Base-by-base conservation (phyloP, 2,329 filamentous ascomycete species). In the Fusarium drepaniforme region DNA sequence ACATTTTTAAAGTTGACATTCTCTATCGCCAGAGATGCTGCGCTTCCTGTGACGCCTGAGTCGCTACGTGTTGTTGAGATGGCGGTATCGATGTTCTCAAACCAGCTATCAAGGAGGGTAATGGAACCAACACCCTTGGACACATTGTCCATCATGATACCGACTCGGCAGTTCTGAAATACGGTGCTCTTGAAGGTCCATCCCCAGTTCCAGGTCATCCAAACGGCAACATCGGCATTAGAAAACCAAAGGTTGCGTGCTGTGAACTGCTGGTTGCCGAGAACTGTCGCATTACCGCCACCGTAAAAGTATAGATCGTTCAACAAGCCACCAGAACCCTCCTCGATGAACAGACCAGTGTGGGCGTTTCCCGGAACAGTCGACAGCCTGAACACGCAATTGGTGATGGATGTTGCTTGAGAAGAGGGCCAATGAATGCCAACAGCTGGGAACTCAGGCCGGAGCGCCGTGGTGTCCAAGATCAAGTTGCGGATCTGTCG, bases 201-300 rank as follows among this genome's bases (percentile, higher is more conserved):
- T 2, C 90, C 89, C 93, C 93, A 95, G 81, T 93, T 90, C 93
- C 93, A 95, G 72, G 92, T 89, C 85, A 94, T 91, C 80, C 88
- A 89, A 68, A 94, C 90, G 57, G 91, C 93, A 13, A 91, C 93
- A 76, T 91, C 85, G 75, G 90, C 89, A 70, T 88, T 86, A 76
- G 89, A 89, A 83, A 94, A 93, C 25, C 88, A 91, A 75, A 93
- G 79, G 78, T 94, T 93, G 30, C 91, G 88, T 60, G 91, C 90
- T 16, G 92, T 93, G 80, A 93, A 94, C 79, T 94, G 93, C 82
- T 94, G 92, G 78, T 92, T 93, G 21, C 92, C 92, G 16, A 88
- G 81, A 28, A 83, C 81, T 8, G 85, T 84, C 51, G 91, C 92
- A 70, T 90, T 88, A 64, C 87, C 86, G 37, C 93, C 93, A 28